Evolutionary conservation across 129 eudicot species (phyloP).

Genomic region (Helianthus tuberosus): DNA sequence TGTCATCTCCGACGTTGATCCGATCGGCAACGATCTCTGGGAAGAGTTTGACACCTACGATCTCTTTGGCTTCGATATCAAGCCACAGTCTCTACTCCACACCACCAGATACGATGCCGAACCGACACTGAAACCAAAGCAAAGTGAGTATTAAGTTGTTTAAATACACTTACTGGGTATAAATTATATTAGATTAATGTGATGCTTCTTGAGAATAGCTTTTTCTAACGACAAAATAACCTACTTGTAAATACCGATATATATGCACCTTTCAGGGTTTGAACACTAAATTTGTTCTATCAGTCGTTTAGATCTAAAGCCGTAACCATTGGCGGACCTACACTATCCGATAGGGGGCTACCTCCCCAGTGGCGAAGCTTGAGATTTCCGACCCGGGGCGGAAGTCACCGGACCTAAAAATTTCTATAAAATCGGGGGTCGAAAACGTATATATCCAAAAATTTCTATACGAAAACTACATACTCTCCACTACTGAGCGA

Average conservation of each 20-base stretch:
- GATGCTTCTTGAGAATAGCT: not conserved
- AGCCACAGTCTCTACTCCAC: conserved; percentile 25
- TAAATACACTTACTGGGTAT: not conserved
- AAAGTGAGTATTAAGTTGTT: conserved; percentile 20
- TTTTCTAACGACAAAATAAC: not conserved
- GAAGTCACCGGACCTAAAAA: too few relatives aligned
- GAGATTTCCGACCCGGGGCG: too few relatives aligned
- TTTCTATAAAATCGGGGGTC: too few relatives aligned
- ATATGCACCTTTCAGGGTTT: too few relatives aligned
- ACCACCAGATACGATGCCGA: not conserved
- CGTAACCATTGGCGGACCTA: too few relatives aligned
- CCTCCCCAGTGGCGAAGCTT: too few relatives aligned
- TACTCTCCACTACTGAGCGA: too few relatives aligned
- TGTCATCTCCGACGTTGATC: conserved; percentile 58
- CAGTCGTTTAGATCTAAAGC: not conserved
- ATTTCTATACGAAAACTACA: too few relatives aligned
- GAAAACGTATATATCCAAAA: too few relatives aligned
- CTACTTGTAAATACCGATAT: too few relatives aligned
- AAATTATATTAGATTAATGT: not conserved
- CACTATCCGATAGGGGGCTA: too few relatives aligned
- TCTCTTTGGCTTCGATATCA: conserved; percentile 39
- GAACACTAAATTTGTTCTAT: not conserved
- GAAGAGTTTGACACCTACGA: conserved; percentile 42
- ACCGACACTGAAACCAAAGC: conserved; percentile 23
- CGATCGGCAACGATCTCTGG: conserved; percentile 51